These are phyloP conservation scores for Ramaria sp. DNA, from an alignment of 768 basidiomycete species.

Conservation along the genomic window DNA sequence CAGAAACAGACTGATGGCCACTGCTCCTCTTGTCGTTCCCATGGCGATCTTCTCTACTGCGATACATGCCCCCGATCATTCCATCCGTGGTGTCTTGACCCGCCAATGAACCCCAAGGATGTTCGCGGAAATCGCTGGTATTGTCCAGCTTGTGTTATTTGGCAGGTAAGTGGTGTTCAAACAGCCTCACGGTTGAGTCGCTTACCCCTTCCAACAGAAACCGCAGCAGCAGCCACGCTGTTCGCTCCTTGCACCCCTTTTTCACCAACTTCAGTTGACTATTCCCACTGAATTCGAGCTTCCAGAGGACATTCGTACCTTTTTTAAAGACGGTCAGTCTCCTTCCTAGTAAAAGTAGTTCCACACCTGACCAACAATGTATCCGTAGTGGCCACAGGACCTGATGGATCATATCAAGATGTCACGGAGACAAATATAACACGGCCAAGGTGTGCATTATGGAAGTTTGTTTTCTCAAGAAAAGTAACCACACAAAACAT, in stretches of 20 bases:
- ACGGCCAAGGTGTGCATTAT: slow-evolving; percentile 63
- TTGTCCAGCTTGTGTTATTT: slow-evolving; percentile 59
- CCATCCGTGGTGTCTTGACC: slow-evolving; percentile 94
- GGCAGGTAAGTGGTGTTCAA: slow-evolving; percentile 40
- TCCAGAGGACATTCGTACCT: slow-evolving; percentile 71
- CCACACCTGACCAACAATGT: not conserved
- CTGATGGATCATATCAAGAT: slow-evolving; percentile 79
- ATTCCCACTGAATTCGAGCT: slow-evolving; percentile 80
- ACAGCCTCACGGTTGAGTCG: slow-evolving; percentile 15
- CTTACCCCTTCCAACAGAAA: slow-evolving; percentile 31
- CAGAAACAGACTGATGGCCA: slow-evolving; percentile 64
- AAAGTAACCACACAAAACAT: too few species aligned
- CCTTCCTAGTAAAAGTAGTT: not conserved
- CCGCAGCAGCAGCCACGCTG: slow-evolving; percentile 56
- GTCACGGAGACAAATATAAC: slow-evolving; percentile 62
- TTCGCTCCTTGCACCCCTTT: slow-evolving; percentile 57
- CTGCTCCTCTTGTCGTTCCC: slow-evolving; percentile 72
- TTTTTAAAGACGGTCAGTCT: slow-evolving; percentile 79
- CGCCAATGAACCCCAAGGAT: slow-evolving; percentile 82
- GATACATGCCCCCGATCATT: slow-evolving; percentile 95
- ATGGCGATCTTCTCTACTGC: slow-evolving; percentile 85
- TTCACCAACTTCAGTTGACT: slow-evolving; percentile 52
- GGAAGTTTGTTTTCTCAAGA: slow-evolving; percentile 8
- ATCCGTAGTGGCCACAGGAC: slow-evolving; percentile 57
- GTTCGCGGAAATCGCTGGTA: slow-evolving; percentile 67